Base-by-base conservation (phyloP, 2,329 filamentous ascomycete genomes). In the Pseudopithomyces chartarum region DNA sequence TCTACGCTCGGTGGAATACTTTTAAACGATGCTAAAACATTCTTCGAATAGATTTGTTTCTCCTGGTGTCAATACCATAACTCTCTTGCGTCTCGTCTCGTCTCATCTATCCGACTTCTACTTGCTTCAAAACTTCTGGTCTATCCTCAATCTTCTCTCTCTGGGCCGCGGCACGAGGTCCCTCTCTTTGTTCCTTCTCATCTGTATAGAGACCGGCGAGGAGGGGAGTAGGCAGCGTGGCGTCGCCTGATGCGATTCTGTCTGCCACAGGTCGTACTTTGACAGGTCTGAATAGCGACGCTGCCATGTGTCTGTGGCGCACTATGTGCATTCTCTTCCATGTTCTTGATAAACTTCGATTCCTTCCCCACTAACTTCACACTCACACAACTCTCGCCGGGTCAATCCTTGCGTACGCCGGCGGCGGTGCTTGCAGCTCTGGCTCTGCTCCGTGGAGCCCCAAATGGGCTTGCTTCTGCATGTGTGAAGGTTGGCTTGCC, bases 361-460 rank as follows among this genome's bases (percentile, higher is more conserved):
- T 19, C 47, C 23, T 19, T 29, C 2, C 22, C 8, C 29, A 34
- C 47, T 3, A 19, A n/a, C 32, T 32, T 19, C 32, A 17, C 46
- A 5, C 38, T 40, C 45, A 23, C 32, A 50, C 47, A 17, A 36
- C 48, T 2, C 38, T 29, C 22, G 19, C 22, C 1, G 47, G 47
- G 22, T 50, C 48, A 7, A 51, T 23, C 23, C 38, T 43, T 17
- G 48, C 26, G 22, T 51, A 51, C 10, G 48, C 48, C 26, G 48
- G 48, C 26, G 48, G 48, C 26, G 48, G 48, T 23, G 38, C n/a
- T 22, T 19, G 20, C 12, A 29, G 20, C 22, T 50, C 47, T 4
- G 34, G 33, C 22, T 40, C 47, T 19, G 20, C 34, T 3, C 19
- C 34, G 22, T 43, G 36, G 38, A 36, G 20, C 19, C 19, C 7